Evolutionary conservation across 1,284 basidiomycete species (phyloP), one percentile per base, ranked within the genome.

Genomic region (Inonotus hispidus): DNA sequence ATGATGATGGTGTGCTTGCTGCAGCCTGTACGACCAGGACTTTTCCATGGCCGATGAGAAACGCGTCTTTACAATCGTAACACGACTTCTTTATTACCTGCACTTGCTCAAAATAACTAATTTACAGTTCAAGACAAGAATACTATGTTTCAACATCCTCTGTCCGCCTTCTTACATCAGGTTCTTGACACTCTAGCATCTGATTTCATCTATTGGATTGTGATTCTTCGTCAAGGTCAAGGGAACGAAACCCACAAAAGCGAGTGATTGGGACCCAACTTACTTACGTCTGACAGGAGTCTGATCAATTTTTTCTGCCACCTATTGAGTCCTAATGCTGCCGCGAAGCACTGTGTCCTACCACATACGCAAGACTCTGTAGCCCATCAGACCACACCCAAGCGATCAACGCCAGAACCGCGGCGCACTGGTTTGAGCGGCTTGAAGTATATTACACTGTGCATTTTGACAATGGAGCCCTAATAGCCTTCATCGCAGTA

Each of bases 1-100:
- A 52, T 47, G 37, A 58, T 21, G 38, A 58, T 50, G 45, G 47
- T 58, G 52, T 58, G 57, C 57, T 29, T 35, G 41, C 3, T 32
- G 46, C 35, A 32, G 16, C 11, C 25, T 58, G 57, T 58, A 58
- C 47, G 21, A 58, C 21, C 23, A 58, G 14, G 46, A 35, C 14
- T 45, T n/a, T 21, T 25, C 27, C 32, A 21, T 27, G 55, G 8
- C 10, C 41, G 25, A 55, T 43, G 19, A 10, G 13, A 21, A 13
- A 10, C 4, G 21, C 21, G 8, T 13, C 8, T 21, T 29, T 49
- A 21, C 21, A 5, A 10, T 21, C 23, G 21, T n/a, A 23, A 49
- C 46, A 25, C 21, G 25, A 10, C 46, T 10, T 21, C 47, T 25
- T 49, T 7, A n/a, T n/a, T n/a, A n/a, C 8, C 32, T 32, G 32